Evolutionary conservation across 2,329 filamentous ascomycete genomes (phyloP).

Genomic region (Graphilbum fragrans): DNA sequence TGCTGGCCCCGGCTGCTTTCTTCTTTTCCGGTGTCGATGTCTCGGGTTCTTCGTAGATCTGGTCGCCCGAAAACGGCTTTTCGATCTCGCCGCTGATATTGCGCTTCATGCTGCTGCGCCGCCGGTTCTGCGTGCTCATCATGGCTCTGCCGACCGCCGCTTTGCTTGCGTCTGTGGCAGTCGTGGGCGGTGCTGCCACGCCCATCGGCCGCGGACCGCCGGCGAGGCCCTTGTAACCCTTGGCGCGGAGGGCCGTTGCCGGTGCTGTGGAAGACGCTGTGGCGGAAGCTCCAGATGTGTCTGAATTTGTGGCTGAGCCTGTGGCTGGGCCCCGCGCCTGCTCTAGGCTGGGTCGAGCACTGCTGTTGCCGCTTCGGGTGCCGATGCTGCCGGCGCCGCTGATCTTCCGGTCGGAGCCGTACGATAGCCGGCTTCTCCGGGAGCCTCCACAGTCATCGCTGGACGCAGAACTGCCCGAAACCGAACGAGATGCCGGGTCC

Average conservation of each 20-base stretch:
- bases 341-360: conserved; percentile 20
- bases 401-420: conserved; percentile 11
- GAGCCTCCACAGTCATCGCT: conserved; percentile 30
- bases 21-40: conserved; percentile 18
- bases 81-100: conserved; percentile 58
- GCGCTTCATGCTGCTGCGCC: conserved; percentile 54
- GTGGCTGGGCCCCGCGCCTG: conserved; percentile 2
- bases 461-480: conserved; percentile 36
- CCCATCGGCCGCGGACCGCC: conserved; percentile 15
- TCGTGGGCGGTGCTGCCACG: conserved; percentile 13
- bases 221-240: conserved; percentile 28
- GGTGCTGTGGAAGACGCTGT: conserved; percentile 1
- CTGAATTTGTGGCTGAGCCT: too few species aligned
- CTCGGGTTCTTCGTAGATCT: conserved; percentile 84
- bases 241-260: conserved; percentile 14
- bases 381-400: conserved; percentile 11
- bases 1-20: background rate
- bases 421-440: conserved; percentile 18
- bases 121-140: conserved; percentile 23
- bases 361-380: conserved; percentile 15
- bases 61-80: conserved; percentile 59
- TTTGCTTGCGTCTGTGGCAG: conserved; percentile 1
- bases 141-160: conserved; percentile 14
- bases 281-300: too few species aligned
- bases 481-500: conserved; percentile 29